These are phyloP conservation scores for Boletus vinaceobasis DNA, from an alignment of 768 basidiomycete genomes.

Conservation along the genomic window DNA sequence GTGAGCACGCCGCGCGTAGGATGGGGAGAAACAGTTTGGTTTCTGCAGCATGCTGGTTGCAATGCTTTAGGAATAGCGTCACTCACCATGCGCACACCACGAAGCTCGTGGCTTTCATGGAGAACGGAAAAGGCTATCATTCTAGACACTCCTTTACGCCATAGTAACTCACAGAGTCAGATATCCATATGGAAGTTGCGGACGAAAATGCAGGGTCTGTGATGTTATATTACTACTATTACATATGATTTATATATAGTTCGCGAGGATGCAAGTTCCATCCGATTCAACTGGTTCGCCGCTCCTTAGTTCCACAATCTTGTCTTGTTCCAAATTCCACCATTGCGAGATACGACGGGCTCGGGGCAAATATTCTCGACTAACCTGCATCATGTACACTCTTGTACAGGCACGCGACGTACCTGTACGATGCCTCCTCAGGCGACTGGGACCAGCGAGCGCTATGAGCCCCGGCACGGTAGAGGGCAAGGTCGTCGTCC, in stretches of 20 bases:
- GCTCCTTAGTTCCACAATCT: not conserved
- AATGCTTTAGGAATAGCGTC: not conserved
- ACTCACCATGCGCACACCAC: constrained; percentile 12
- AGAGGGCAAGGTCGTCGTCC: constrained; percentile 17
- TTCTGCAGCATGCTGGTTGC: constrained; percentile 4
- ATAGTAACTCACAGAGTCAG: not conserved
- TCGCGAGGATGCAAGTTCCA: constrained; percentile 12
- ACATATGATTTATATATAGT: not conserved
- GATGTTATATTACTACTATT: no score
- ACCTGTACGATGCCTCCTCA: constrained; percentile 10
- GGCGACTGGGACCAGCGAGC: not conserved
- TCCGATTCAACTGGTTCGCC: not conserved
- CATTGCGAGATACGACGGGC: not conserved
- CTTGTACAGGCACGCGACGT: constrained; percentile 13
- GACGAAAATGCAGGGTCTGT: not conserved
- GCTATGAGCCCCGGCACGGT: not conserved
- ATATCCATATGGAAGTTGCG: not conserved
- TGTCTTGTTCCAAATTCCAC: not conserved
- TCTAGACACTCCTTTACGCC: not conserved
- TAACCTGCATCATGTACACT: constrained; percentile 13
- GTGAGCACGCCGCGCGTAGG: not conserved
- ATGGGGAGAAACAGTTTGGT: not conserved
- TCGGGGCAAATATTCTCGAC: not conserved
- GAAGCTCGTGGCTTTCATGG: constrained; percentile 7
- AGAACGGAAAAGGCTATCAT: not conserved